Evolutionary conservation across 2,329 filamentous ascomycete species (phyloP), one percentile per base, ranked within the genome.

Genomic region (Dothidotthia symphoricarpi): DNA sequence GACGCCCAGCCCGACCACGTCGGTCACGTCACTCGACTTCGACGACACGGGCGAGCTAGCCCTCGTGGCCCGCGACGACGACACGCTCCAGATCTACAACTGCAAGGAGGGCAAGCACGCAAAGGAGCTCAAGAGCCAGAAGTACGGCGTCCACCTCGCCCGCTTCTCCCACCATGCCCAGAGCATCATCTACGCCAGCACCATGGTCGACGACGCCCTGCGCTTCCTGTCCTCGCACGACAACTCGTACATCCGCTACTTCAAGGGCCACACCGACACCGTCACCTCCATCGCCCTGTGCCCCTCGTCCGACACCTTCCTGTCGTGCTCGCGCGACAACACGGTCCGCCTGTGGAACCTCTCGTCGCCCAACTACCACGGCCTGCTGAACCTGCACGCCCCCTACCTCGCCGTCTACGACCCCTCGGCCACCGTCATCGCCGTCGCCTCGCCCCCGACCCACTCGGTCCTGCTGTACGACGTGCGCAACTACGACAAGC

Each of bases 211-310:
- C 61, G 85, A 91, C 72, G 89, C 81, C 57, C 94, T 86, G 51
- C 84, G 82, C 63, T 96, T 86, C 70, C 85, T 89, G 46, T 94
- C 81, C 39, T 95, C 85, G 10, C 93, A 98, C 68, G 93, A 97
- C 67, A 96, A 97, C 70, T 86, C 85, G 42, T 98, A 95, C 67
- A 86, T 97, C 46, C 86, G 93, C 47, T 98, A 98, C 69, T 98
- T 97, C 64, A 84, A 87, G 45, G 93, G 91, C 33, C 93, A 98
- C 67, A 85, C 86, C 28, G 84, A 80, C 42, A 76, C 83, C 38
- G 93, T 98, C 24, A 97, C 91, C 13, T 85, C 78, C 44, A 77
- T 98, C 17, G 75, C 85, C 1, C 78, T 97, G 47, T 91, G 90
- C 49, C 93, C 93, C 0, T 86, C 88, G 31, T 82, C 79, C 55